Conservation (phyloP, 2,329 filamentous ascomycete species). For the Fusarium sambucinum region DNA sequence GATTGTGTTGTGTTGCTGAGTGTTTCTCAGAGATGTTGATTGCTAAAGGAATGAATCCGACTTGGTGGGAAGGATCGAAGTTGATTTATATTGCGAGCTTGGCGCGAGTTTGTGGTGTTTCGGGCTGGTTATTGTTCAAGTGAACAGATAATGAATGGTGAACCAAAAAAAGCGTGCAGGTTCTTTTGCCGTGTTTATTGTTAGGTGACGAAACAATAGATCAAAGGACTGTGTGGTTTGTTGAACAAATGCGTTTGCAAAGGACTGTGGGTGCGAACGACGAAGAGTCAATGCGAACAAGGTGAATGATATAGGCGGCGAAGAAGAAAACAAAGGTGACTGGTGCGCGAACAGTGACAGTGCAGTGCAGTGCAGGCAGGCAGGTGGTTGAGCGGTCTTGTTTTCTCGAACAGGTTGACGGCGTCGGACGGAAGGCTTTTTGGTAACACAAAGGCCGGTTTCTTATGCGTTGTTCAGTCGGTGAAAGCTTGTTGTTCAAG, state of each 20-base stretch:
- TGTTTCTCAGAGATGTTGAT: conserved; percentile 21
- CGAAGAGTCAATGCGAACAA: conserved; percentile 20
- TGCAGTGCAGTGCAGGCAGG: conserved; percentile 27
- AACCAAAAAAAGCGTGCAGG: conserved; percentile 20
- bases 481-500: conserved; percentile 24
- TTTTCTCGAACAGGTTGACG: conserved; percentile 40
- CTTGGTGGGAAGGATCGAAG: conserved; percentile 26
- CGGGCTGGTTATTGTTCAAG: conserved; percentile 34
- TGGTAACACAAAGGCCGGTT: conserved; percentile 31
- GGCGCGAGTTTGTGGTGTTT: conserved; percentile 17
- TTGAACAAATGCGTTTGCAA: conserved; percentile 24
- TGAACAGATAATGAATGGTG: conserved; percentile 37
- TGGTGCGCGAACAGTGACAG: conserved; percentile 31
- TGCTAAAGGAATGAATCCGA: conserved; percentile 25
- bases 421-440: conserved; percentile 29
- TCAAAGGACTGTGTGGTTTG: conserved; percentile 39
- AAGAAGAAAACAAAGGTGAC: conserved; percentile 17
- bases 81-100: conserved; percentile 29
- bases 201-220: conserved; percentile 23
- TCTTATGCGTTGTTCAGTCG: conserved; percentile 30
- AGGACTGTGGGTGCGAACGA: conserved; percentile 38
- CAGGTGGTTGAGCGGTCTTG: conserved; percentile 33
- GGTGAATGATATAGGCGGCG: conserved; percentile 20
- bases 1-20: conserved; percentile 14
- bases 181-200: conserved; percentile 34